Evolutionary conservation across 768 basidiomycete species (phyloP).

Genomic region (Termitomyces sp.): DNA sequence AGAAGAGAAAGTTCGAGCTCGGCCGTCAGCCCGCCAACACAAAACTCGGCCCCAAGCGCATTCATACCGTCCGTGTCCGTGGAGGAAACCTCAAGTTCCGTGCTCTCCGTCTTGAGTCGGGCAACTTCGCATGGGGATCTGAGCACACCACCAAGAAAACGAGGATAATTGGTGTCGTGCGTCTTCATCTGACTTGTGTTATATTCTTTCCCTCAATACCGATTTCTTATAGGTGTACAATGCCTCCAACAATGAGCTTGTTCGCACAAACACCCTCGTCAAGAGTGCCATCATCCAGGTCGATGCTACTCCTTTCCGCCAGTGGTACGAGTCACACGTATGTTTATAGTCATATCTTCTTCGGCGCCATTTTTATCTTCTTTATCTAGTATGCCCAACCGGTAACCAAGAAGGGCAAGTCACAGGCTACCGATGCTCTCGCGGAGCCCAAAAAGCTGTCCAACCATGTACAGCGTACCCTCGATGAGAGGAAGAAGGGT

Average conservation of each 20-base stretch:
- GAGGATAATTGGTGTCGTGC: constrained; percentile 90
- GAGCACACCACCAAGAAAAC: constrained; percentile 95
- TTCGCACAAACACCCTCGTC: constrained; percentile 99
- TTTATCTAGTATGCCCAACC: constrained; percentile 84
- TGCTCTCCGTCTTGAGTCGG: constrained; percentile 92
- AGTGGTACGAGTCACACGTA: constrained; percentile 99
- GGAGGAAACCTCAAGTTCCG: constrained; percentile 96
- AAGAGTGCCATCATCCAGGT: constrained; percentile 96
- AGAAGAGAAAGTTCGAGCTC: constrained; percentile 99
- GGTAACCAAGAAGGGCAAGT: constrained; percentile 87
- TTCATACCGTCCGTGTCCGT: constrained; percentile 93
- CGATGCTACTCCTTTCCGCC: constrained; percentile 98
- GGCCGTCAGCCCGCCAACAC: constrained; percentile 98
- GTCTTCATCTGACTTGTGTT: constrained; percentile 28
- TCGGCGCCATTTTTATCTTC: neutral
- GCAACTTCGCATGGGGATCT: constrained; percentile 99
- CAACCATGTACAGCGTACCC: constrained; percentile 82
- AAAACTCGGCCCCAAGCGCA: constrained; percentile 92
- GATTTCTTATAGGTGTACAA: constrained; percentile 78
- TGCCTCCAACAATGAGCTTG: constrained; percentile 99
- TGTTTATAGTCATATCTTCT: constrained; percentile 30
- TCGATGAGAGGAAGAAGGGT: constrained; percentile 94
- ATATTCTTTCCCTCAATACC: neutral
- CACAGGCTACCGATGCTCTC: constrained; percentile 41
- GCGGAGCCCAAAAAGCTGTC: constrained; percentile 78